Conservation (phyloP, 495 filamentous ascomycete genomes). For the Poronia punctata region DNA sequence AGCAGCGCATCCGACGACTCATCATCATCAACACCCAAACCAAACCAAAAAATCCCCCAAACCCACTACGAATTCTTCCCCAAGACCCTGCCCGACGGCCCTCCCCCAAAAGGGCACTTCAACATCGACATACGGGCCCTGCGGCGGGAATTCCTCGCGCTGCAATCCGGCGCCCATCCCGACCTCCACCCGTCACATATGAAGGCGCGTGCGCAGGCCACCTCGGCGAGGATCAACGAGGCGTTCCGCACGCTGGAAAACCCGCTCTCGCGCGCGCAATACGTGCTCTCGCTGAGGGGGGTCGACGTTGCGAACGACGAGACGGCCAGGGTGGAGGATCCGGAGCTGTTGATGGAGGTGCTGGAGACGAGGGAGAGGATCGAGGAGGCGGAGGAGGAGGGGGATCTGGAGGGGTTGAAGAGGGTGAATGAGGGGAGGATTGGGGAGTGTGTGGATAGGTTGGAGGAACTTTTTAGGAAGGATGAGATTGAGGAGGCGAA, state of each 20-base stretch:
- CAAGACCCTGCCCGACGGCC: slow-evolving; percentile 65
- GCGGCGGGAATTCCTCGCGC: slow-evolving; percentile 74
- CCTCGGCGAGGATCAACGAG: slow-evolving; percentile 74
- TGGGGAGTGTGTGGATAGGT: slow-evolving; percentile 42
- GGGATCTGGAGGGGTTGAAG: slow-evolving; percentile 53
- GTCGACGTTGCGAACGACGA: slow-evolving; percentile 77
- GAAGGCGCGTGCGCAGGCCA: slow-evolving; percentile 60
- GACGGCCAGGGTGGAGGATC: slow-evolving; percentile 58
- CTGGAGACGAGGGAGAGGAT: slow-evolving; percentile 81
- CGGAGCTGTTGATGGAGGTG: slow-evolving; percentile 75
- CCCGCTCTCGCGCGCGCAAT: slow-evolving; percentile 76
- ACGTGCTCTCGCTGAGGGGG: slow-evolving; percentile 64
- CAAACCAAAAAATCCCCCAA: background rate
- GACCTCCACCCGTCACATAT: slow-evolving; percentile 41
- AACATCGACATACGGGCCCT: slow-evolving; percentile 59
- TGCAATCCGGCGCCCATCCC: slow-evolving; percentile 75
- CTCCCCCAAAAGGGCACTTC: slow-evolving; percentile 75
- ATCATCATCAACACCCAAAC: background rate
- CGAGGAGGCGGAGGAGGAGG: slow-evolving; percentile 64
- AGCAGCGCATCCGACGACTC: background rate
- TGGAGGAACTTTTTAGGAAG: slow-evolving; percentile 57
- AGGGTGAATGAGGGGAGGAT: slow-evolving; percentile 63
- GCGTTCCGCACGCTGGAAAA: slow-evolving; percentile 77
- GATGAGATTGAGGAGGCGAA: slow-evolving; percentile 63
- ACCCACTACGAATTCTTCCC: slow-evolving; percentile 89